Percentiles rank a stretch among this genome's conserved stretches.
These are phyloP conservation scores for Melampsora larici-populina DNA, from an alignment of 1,284 basidiomycete genomes.

Conservation along the genomic window DNA sequence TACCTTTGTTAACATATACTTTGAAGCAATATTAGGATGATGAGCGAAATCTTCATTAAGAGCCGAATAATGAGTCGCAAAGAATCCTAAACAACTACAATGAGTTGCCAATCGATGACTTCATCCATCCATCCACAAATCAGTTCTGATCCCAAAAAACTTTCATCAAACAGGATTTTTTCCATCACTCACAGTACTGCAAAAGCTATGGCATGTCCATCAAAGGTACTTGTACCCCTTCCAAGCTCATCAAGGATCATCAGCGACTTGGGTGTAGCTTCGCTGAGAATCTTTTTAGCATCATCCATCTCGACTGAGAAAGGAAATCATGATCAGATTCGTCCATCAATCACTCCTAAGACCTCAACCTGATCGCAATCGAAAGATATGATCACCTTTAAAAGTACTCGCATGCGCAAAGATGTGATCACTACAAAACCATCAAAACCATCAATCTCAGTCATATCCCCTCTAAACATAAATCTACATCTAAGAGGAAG, in stretches of 20 bases:
- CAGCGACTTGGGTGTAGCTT: slow-evolving; percentile 82
- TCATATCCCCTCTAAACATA: slow-evolving; percentile 62
- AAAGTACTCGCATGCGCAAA: slow-evolving; percentile 43
- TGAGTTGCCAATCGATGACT: slow-evolving; percentile 81
- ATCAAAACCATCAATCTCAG: slow-evolving; percentile 13
- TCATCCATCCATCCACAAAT: slow-evolving; percentile 77
- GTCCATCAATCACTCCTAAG: neutral
- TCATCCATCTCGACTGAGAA: slow-evolving; percentile 97
- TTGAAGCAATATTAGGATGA: slow-evolving; percentile 85
- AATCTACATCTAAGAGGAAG: neutral
- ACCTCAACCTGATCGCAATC: neutral
- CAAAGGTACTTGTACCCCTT: slow-evolving; percentile 56
- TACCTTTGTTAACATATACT: slow-evolving; percentile 90
- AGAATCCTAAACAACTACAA: slow-evolving; percentile 69
- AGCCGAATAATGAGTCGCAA: slow-evolving; percentile 75
- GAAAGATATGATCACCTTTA: slow-evolving; percentile 21
- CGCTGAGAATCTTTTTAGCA: slow-evolving; percentile 53
- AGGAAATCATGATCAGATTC: slow-evolving; percentile 73
- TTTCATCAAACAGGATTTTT: slow-evolving; percentile 19
- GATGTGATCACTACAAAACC: slow-evolving; percentile 32
- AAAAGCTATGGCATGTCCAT: slow-evolving; percentile 26
- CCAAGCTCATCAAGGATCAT: slow-evolving; percentile 77
- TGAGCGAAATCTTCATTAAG: slow-evolving; percentile 81
- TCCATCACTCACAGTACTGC: slow-evolving; percentile 36
- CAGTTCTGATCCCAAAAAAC: slow-evolving; percentile 70